Evolutionary conservation across 1,284 basidiomycete genomes (phyloP).

Genomic region (Cystobasidium pallidum): DNA sequence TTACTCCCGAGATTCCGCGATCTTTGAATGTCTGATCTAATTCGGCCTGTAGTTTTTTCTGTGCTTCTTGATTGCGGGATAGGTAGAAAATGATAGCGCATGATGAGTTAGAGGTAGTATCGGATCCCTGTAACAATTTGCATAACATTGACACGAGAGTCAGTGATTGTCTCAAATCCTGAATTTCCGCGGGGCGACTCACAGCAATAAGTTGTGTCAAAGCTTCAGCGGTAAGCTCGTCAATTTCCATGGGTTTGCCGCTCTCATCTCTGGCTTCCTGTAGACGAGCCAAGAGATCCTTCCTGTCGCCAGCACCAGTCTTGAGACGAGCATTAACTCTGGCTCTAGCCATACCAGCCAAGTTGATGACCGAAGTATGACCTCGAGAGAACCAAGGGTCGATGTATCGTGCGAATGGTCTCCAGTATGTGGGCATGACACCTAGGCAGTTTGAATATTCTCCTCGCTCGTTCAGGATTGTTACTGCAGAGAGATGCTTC

Average conservation of each 20-base stretch:
- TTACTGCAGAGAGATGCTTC: constrained; percentile 73
- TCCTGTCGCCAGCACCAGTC: constrained; percentile 64
- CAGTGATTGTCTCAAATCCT: too few species aligned
- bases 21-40: constrained; percentile 72
- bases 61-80: constrained; percentile 67
- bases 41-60: constrained; percentile 74
- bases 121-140: constrained; percentile 60
- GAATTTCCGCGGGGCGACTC: constrained; percentile 54
- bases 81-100: constrained; percentile 84
- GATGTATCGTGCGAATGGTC: constrained; percentile 63
- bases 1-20: constrained; percentile 56
- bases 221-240: constrained; percentile 84
- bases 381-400: constrained; percentile 76
- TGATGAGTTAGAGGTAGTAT: constrained; percentile 82
- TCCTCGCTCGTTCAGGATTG: constrained; percentile 86
- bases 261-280: constrained; percentile 75
- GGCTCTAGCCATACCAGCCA: constrained; percentile 79
- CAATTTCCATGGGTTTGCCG: constrained; percentile 74
- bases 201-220: constrained; percentile 81
- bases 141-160: constrained; percentile 1
- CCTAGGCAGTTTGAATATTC: constrained; percentile 85
- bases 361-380: constrained; percentile 68
- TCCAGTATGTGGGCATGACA: constrained; percentile 71
- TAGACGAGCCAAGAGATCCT: constrained; percentile 78
- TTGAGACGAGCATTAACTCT: constrained; percentile 75